These are phyloP conservation scores for Moricandia moricandioides DNA, from an alignment of 345 rosid species.

Conservation along the genomic window DNA sequence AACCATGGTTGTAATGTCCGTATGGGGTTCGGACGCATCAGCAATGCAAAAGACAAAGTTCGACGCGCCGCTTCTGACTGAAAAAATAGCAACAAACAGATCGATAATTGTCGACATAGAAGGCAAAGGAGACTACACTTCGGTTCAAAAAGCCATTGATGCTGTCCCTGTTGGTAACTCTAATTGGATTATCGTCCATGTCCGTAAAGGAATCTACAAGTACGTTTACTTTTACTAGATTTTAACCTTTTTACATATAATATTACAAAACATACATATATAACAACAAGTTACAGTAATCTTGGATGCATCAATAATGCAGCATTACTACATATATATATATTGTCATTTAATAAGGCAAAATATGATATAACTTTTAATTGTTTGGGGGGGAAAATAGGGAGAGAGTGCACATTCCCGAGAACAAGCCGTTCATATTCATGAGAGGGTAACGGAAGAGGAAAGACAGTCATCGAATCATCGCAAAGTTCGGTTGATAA, in stretches of 20 bases:
- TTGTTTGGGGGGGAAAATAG: constrained; percentile 36
- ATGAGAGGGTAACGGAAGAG: constrained; percentile 96
- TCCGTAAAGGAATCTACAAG: constrained; percentile 84
- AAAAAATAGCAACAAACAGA: constrained; percentile 58
- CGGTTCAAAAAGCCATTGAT: constrained; percentile 76
- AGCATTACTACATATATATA: too few relatives aligned
- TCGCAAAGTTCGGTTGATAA: constrained; percentile 58
- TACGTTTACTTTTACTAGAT: constrained; percentile 27
- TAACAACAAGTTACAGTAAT: not conserved
- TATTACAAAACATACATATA: not conserved
- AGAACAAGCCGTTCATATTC: constrained; percentile 70
- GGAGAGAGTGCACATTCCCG: constrained; percentile 73
- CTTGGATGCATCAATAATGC: not conserved
- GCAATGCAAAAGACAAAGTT: constrained; percentile 32
- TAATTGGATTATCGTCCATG: constrained; percentile 74
- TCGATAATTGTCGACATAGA: constrained; percentile 75
- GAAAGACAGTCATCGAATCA: constrained; percentile 61
- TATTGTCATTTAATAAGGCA: too few relatives aligned
- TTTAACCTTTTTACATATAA: not conserved
- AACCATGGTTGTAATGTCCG: constrained; percentile 15
- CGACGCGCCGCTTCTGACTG: constrained; percentile 66
- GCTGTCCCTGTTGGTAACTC: constrained; percentile 64
- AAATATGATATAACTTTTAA: not conserved
- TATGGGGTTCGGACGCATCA: constrained; percentile 35
- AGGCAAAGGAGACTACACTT: constrained; percentile 69